Evolutionary conservation across 140 eudicot species (phyloP), one percentile per base, ranked within the genome.

Genomic region (Oenanthe javanica): DNA sequence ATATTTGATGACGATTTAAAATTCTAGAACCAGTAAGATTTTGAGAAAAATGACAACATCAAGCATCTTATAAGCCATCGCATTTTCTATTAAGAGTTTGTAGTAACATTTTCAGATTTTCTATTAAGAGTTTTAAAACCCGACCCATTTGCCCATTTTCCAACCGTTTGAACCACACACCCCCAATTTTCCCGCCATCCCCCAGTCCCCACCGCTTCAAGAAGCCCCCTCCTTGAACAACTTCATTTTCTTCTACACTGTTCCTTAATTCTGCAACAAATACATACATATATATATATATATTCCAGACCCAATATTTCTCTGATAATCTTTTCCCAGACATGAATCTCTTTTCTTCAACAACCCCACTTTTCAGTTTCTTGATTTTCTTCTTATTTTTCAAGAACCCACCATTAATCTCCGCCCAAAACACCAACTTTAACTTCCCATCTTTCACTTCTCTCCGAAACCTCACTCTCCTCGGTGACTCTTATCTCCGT

Each of bases 401-500:
- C 84, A 75, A 6, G 57, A 73, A 79, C 86, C 27, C 49, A 0
- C 0, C 9, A 43, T 76, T 82, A 7, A 72, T 79, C 16, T 75
- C 84, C 2, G 77, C 97, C 1, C 45, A 69, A 36, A 87, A 80
- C 83, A 40, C 78, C 15, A 79, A 19, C 38, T 79, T 79, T 61
- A 49, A 77, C 43, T 84, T 94, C 81, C 83, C 89, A 9, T 86
- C 90, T 9, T 86, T 94, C 66, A 73, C 89, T 49, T 81, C 88
- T 23, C 87, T 86, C 16, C 89, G 87, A 5, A 92, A 92, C 82
- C 77, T 85, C 48, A 85, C 86, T 14, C 81, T 89, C 23, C 84
- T 87, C n/a, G 90, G 90, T 2, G 89, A 89, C 61, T 89, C 90
- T 5, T 81, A 84, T 51, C 90, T 89, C 77, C 79, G 87, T 2